Conservation (phyloP, 352 stramenopile genomes). For the Aphanomyces stellatus region DNA sequence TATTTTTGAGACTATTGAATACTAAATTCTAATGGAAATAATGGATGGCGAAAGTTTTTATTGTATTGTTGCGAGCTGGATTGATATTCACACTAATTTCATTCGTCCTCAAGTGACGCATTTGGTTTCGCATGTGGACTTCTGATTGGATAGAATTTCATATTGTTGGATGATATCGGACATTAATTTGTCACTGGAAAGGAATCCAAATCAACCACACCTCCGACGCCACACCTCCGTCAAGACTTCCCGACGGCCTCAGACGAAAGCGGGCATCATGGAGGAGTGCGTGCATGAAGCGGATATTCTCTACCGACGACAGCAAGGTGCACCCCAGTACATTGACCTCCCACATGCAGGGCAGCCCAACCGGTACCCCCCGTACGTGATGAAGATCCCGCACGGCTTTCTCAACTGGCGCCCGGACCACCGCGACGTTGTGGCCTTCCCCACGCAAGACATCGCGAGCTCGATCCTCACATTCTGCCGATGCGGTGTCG, state of each 20-base stretch:
- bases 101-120: no score
- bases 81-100: no score
- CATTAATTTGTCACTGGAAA: no score
- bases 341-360: slow-evolving; percentile 44
- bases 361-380: slow-evolving; percentile 58
- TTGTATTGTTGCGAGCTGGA: no score
- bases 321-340: slow-evolving; percentile 52
- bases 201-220: no score
- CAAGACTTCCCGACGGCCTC: background rate
- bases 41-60: no score
- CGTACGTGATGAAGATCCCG: slow-evolving; percentile 56
- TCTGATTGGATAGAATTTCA: no score
- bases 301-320: slow-evolving; percentile 64
- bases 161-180: no score
- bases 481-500: slow-evolving; percentile 64
- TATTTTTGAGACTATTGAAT: no score
- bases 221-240: no score
- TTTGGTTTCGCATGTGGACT: no score
- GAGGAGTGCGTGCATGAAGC: slow-evolving; percentile 45
- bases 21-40: no score
- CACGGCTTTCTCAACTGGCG: slow-evolving; percentile 63
- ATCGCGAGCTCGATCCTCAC: slow-evolving; percentile 45
- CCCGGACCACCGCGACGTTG: slow-evolving; percentile 45
- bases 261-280: slow-evolving; percentile 6
- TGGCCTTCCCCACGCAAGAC: slow-evolving; percentile 42